Base-by-base conservation (phyloP, 306 rosid species). In the Casuarina glauca region DNA sequence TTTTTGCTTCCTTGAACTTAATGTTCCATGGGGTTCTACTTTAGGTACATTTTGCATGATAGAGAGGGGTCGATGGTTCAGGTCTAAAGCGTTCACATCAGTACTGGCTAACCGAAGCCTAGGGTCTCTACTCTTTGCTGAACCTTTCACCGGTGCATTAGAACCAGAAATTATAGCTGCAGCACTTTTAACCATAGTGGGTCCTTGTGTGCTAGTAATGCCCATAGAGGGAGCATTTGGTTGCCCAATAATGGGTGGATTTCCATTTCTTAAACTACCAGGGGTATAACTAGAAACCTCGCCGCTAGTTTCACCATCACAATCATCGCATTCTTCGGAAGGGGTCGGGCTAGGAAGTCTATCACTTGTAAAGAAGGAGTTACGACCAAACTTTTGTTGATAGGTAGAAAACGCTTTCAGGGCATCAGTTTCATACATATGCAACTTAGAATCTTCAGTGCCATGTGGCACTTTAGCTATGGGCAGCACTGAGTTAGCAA, bases 311-410 rank as follows among this genome's bases (percentile, higher is more conserved):
- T 93, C 97, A 76, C 42, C 89, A 81, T 63, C 83, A 82, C 77
- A 87, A 51, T 76, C 78, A 55, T 78, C 93, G 60, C 81, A 63
- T 38, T 93, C 93, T 72, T 87, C 99, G 4, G 99, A 96, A 50
- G 99, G 99, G 35, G 99, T 96, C 81, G 99, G 99, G 82, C 99
- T 96, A 72, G 99, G 99, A 86, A 96, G 97, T 58, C 84, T 81
- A 80, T 93, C 98, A 84, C 58, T 73, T 49, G 80, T 85, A 43
- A 86, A 76, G 79, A 84, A 89, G 35, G 99, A 91, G 82, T 87
- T 86, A 78, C 89, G 91, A 76, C 91, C 91, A 84, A 96, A 94
- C 85, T 89, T 96, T 82, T 93, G 99, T 78, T 96, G 99, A 86
- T 96, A 96, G 10, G 89, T 50, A 36, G 99, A 96, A 81, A 96